phyloP scores from a whole-genome alignment of 2,329 filamentous ascomycete genomes.

The Juglanconis sp. region DNA sequence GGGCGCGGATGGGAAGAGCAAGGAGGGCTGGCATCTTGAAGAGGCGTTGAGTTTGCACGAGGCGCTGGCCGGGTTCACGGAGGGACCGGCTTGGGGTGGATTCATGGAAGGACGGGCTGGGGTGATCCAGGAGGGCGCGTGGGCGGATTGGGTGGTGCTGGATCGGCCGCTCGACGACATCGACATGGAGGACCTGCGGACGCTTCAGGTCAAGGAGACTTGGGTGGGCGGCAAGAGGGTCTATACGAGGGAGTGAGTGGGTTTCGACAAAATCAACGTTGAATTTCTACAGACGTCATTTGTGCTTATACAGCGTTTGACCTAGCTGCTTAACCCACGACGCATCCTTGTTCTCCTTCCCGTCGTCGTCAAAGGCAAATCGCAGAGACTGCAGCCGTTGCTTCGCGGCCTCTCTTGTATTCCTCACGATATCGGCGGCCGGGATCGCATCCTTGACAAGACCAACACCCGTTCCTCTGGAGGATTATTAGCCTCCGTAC shows the following conservation, averaged over 20 bases:
- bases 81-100: slow-evolving; percentile 54
- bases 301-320: slow-evolving; percentile 16
- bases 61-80: slow-evolving; percentile 61
- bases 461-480: slow-evolving; percentile 41
- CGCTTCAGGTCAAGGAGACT: slow-evolving; percentile 59
- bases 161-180: slow-evolving; percentile 52
- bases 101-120: slow-evolving; percentile 60
- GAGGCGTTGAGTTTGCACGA: slow-evolving; percentile 58
- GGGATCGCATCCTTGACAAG: slow-evolving; percentile 39
- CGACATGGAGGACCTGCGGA: slow-evolving; percentile 50
- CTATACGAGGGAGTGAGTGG: slow-evolving; percentile 32
- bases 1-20: slow-evolving; percentile 40
- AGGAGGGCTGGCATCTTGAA: slow-evolving; percentile 55
- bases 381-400: slow-evolving; percentile 30
- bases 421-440: slow-evolving; percentile 41
- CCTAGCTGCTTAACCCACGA: slow-evolving; percentile 18
- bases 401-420: slow-evolving; percentile 36
- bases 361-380: slow-evolving; percentile 18
- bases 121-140: slow-evolving; percentile 55
- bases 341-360: slow-evolving; percentile 6
- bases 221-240: slow-evolving; percentile 61
- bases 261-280: neutral
- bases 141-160: slow-evolving; percentile 70
- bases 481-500: neutral
- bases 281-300: neutral